Evolutionary conservation across 1,284 basidiomycete genomes (phyloP).

Genomic region (Inonotus obliquus): DNA sequence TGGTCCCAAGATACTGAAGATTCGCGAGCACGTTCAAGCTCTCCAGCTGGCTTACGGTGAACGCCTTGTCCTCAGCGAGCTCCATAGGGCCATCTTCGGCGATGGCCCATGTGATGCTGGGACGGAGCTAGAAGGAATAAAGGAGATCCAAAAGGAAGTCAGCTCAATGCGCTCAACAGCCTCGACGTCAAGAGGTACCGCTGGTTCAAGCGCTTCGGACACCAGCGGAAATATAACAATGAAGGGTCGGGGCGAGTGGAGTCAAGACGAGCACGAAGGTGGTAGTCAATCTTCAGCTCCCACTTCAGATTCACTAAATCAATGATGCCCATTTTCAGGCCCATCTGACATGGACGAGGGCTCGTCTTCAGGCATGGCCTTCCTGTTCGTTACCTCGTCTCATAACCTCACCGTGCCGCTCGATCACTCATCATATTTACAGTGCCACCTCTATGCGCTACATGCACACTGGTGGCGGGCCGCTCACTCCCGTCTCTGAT

Average conservation of each 20-base stretch:
- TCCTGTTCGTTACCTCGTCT: neutral
- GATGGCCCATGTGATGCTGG: constrained; percentile 6
- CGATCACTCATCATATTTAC: too few species aligned
- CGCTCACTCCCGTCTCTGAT: constrained; percentile 17
- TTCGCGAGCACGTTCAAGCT: constrained; percentile 18
- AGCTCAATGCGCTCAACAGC: neutral
- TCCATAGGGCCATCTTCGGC: constrained; percentile 14
- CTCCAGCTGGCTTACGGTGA: constrained; percentile 20
- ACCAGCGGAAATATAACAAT: neutral
- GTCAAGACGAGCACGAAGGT: constrained; percentile 16
- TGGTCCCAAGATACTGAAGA: constrained; percentile 17
- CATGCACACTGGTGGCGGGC: constrained; percentile 15
- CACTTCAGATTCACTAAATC: neutral
- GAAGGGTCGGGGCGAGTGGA: constrained; percentile 14
- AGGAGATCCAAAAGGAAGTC: neutral
- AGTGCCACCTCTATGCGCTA: constrained; percentile 17
- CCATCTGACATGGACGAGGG: constrained; percentile 19
- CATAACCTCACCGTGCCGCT: too few species aligned
- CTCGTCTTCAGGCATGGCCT: constrained; percentile 19
- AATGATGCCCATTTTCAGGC: neutral
- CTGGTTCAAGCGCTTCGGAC: constrained; percentile 11
- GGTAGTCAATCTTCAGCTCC: neutral
- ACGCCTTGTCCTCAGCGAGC: constrained; percentile 14
- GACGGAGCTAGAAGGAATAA: neutral
- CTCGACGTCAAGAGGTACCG: neutral